Evolutionary conservation across 208 protist genomes (phyloP), one percentile per base, ranked within the genome.

Genomic region (Angomonas ambiguus): DNA sequence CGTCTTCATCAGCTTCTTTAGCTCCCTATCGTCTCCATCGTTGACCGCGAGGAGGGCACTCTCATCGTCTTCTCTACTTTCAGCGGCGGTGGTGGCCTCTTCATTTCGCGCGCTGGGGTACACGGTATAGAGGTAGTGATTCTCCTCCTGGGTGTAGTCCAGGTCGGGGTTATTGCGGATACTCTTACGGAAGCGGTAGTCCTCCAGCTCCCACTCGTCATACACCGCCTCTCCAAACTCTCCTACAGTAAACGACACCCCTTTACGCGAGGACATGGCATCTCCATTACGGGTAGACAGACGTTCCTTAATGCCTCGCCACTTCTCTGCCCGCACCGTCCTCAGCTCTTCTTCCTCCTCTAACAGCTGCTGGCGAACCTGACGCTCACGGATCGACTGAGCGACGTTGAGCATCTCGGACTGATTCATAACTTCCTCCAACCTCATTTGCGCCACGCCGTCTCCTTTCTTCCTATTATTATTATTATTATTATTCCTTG

Each of bases 231-330:
- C 25, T 5, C 24, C 49, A 24, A 30, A 18, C n/a, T 56, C 49
- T 13, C 18, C 49, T 8, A 45, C 38, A 16, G 11, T 8, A 16
- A n/a, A 45, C 11, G 38, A 45, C n/a, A n/a, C n/a, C n/a, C n/a
- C n/a, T n/a, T n/a, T 11, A 18, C n/a, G 49, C 10, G n/a, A 11
- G 24, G 49, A 27, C 49, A 8, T 24, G 49, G n/a, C 10, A 24
- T 56, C 49, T 28, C 35, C 49, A 34, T 55, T 42, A 25, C 61
- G 49, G 16, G 61, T 53, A 32, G 41, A 56, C 77, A 83, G 75
- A 55, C 77, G 65, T 3, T 56, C 67, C 64, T 77, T 76, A 25
- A 83, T 62, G 1, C 66, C 73, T 30, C 59, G 65, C 77, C 77
- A 83, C 22, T 65, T 55, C n/a, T 49, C 53, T 20, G 75, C 66